These are phyloP conservation scores for Aspergillus fumigatus DNA, from an alignment of 2,329 filamentous ascomycete species.

Conservation along the genomic window DNA sequence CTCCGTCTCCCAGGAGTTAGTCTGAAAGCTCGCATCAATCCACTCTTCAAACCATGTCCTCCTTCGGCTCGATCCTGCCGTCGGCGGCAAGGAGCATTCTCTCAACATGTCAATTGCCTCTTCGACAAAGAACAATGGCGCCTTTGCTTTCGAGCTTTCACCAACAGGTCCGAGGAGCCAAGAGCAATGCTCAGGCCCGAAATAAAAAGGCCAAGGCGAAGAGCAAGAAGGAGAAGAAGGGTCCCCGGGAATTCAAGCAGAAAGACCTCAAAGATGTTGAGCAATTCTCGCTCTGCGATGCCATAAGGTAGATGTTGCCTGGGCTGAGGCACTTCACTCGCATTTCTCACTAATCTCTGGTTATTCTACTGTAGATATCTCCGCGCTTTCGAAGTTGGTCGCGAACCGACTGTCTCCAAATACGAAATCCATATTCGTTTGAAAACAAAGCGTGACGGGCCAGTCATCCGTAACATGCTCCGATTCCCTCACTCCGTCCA, in stretches of 20 bases:
- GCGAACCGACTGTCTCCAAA: constrained; percentile 66
- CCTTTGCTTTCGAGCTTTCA: constrained; percentile 26
- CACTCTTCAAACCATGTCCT: constrained; percentile 29
- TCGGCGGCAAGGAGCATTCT: constrained; percentile 30
- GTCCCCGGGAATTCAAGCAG: constrained; percentile 60
- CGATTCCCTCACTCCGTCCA: constrained; percentile 85
- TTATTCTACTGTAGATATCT: constrained; percentile 63
- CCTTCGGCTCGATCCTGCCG: constrained; percentile 31
- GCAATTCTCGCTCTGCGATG: constrained; percentile 81
- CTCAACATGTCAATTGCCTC: constrained; percentile 27
- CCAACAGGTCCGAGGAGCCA: constrained; percentile 35
- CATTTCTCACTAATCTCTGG: constrained; percentile 9
- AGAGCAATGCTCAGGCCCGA: constrained; percentile 33
- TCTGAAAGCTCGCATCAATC: neutral
- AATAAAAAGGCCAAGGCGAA: constrained; percentile 48
- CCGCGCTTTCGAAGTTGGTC: constrained; percentile 86
- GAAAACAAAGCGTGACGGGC: constrained; percentile 77
- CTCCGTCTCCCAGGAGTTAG: neutral
- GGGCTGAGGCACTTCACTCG: constrained; percentile 7
- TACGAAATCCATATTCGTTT: constrained; percentile 87
- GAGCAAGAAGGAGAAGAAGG: constrained; percentile 60
- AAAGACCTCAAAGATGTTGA: constrained; percentile 61
- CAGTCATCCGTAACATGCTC: constrained; percentile 80
- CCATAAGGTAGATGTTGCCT: constrained; percentile 62
- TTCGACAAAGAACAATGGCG: constrained; percentile 28